phyloP scores from a whole-genome alignment of 371 early-diverging fungal genomes.

The Syncephalastrum racemosum region DNA sequence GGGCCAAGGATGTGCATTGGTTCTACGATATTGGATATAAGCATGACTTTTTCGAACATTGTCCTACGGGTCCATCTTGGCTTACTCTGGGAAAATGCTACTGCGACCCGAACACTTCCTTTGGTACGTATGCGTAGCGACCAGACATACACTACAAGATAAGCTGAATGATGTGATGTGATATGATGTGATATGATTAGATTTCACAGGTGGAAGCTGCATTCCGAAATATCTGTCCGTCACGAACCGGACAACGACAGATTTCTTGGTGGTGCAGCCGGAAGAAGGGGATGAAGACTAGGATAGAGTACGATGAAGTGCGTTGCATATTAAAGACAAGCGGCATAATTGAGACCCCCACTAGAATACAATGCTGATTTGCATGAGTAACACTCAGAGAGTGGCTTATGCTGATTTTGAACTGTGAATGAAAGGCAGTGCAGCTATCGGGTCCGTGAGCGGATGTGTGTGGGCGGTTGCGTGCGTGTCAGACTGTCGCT shows the following conservation, averaged over 20 bases:
- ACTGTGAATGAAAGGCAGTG: constrained; percentile 1
- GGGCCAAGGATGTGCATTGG: constrained; percentile 82
- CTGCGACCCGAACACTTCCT: constrained; percentile 54
- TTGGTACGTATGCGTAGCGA: constrained; percentile 38
- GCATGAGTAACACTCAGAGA: too few relatives aligned
- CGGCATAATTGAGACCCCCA: too few relatives aligned
- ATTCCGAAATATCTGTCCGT: constrained; percentile 24
- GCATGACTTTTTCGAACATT: constrained; percentile 71
- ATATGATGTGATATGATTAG: background rate
- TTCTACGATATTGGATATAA: constrained; percentile 91
- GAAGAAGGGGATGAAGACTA: constrained; percentile 8
- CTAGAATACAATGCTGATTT: too few relatives aligned
- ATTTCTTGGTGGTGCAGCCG: constrained; percentile 27
- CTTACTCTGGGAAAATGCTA: constrained; percentile 54
- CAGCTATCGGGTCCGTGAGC: too few relatives aligned
- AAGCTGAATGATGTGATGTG: too few relatives aligned
- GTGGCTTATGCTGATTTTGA: background rate
- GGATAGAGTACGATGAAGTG: background rate
- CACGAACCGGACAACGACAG: constrained; percentile 25
- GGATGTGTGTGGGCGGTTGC: background rate
- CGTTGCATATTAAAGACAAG: too few relatives aligned
- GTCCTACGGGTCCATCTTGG: constrained; percentile 61
- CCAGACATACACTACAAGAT: too few relatives aligned
- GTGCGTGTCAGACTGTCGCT: background rate
- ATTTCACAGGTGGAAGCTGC: constrained; percentile 24